Percentiles rank a stretch among this genome's conserved stretches.
Conservation (phyloP, 2,329 filamentous ascomycete genomes). For the Lachnellula hyalina region DNA sequence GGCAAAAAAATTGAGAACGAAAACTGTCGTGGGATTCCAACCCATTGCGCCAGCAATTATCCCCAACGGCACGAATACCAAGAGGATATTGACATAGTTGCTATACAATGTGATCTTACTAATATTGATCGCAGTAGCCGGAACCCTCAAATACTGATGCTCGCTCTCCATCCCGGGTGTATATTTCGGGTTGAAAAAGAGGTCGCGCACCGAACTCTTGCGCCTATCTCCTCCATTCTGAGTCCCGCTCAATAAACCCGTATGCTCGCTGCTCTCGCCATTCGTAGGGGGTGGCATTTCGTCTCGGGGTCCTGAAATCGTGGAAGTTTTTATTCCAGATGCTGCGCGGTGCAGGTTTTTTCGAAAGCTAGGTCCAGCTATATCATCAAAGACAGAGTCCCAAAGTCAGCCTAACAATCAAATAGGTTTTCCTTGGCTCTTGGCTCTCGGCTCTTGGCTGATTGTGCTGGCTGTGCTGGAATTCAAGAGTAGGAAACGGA, state of each 20-base stretch:
- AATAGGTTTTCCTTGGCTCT: slow-evolving; percentile 16
- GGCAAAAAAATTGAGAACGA: slow-evolving; percentile 54
- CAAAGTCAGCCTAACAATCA: slow-evolving; percentile 17
- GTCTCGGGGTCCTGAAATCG: background rate
- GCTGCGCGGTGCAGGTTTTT: slow-evolving; percentile 17
- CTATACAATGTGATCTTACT: slow-evolving; percentile 32
- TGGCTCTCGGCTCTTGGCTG: slow-evolving; percentile 10
- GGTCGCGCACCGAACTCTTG: slow-evolving; percentile 20
- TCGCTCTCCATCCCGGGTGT: slow-evolving; percentile 28
- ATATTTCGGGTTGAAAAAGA: slow-evolving; percentile 23
- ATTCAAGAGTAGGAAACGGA: slow-evolving; percentile 1
- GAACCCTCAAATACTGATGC: slow-evolving; percentile 25
- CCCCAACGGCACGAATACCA: slow-evolving; percentile 73
- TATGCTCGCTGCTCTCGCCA: slow-evolving; percentile 21
- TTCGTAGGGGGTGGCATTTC: slow-evolving; percentile 17
- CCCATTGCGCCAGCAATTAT: slow-evolving; percentile 55
- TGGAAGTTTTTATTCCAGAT: slow-evolving; percentile 5
- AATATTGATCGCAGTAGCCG: slow-evolving; percentile 24
- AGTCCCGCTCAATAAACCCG: slow-evolving; percentile 21
- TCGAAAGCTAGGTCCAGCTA: slow-evolving; percentile 20
- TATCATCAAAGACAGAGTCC: slow-evolving; percentile 13
- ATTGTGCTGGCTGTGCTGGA: slow-evolving; percentile 14
- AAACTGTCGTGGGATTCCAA: slow-evolving; percentile 49
- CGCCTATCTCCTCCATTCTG: slow-evolving; percentile 14
- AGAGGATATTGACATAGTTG: slow-evolving; percentile 65